These are phyloP conservation scores for Elymus sibiricus DNA, from an alignment of 176 grass and related monocot genomes.

Conservation along the genomic window DNA sequence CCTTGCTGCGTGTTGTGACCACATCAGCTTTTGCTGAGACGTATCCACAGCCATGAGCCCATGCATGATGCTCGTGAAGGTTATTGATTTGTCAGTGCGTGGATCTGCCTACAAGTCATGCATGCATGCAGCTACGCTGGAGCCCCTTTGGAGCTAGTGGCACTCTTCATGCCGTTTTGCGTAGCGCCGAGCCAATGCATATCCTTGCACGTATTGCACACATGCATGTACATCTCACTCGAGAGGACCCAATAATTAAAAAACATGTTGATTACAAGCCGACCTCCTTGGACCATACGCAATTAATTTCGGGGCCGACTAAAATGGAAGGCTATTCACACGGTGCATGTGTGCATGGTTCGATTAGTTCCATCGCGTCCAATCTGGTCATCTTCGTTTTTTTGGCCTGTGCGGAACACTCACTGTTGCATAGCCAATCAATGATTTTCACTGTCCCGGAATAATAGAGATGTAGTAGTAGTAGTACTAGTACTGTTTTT, in stretches of 20 bases:
- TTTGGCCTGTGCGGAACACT: background rate
- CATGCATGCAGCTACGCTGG: background rate
- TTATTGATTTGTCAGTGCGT: background rate
- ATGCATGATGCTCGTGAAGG: background rate
- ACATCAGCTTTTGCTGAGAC: constrained; percentile 8
- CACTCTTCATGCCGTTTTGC: constrained; percentile 8
- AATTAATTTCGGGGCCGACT: background rate
- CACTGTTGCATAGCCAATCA: background rate
- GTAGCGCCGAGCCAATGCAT: background rate
- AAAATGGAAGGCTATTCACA: background rate
- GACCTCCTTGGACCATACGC: background rate
- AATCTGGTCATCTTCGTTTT: background rate
- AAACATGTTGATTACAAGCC: background rate
- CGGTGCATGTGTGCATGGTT: background rate
- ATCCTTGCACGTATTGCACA: background rate
- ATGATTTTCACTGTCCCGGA: background rate
- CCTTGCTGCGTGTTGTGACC: background rate
- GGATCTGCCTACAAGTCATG: constrained; percentile 13
- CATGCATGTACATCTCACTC: background rate
- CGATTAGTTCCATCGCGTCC: background rate
- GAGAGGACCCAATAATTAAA: background rate
- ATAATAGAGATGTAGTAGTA: background rate
- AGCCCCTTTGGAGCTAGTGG: background rate
- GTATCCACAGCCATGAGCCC: background rate
- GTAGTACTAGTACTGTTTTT: too few relatives aligned